A percentile compares a stretch with the other conserved stretches of the same genome.
Evolutionary conservation across 441 rosid species (phyloP).

Genomic region (Gossypium schwendimanii): DNA sequence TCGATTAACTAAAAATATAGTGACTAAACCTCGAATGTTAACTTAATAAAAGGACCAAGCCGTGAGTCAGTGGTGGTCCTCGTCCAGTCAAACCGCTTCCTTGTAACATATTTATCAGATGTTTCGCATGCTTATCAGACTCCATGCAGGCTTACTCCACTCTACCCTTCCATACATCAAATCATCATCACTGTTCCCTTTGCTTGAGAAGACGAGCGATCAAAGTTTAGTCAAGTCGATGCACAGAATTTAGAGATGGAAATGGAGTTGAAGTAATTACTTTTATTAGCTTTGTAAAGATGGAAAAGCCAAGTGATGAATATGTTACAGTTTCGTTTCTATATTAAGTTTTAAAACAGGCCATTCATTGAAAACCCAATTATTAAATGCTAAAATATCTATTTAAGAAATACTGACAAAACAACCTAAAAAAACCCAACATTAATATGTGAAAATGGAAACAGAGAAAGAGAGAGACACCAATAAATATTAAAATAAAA

Average conservation of each 20-base stretch:
- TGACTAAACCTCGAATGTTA: neutral
- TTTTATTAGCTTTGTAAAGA: neutral
- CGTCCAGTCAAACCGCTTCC: constrained; percentile 8
- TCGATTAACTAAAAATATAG: neutral
- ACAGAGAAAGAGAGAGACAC: too few relatives aligned
- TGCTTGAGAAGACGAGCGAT: neutral
- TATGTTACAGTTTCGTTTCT: too few relatives aligned
- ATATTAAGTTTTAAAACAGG: neutral
- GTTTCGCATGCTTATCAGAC: neutral
- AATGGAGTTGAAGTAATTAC: neutral
- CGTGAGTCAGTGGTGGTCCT: neutral
- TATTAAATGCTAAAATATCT: neutral
- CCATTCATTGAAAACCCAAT: neutral
- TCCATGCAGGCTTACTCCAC: neutral
- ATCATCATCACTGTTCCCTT: neutral
- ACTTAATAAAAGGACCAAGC: neutral
- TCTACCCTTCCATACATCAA: neutral
- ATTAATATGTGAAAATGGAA: too few relatives aligned
- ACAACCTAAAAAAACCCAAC: too few relatives aligned
- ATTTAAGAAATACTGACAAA: too few relatives aligned
- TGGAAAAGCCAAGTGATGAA: too few relatives aligned
- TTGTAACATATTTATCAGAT: neutral
- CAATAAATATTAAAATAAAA: too few relatives aligned
- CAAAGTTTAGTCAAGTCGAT: neutral
- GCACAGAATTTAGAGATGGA: neutral